phyloP scores from a whole-genome alignment of 2,329 filamentous ascomycete species.

The Apiospora saccharicola region DNA sequence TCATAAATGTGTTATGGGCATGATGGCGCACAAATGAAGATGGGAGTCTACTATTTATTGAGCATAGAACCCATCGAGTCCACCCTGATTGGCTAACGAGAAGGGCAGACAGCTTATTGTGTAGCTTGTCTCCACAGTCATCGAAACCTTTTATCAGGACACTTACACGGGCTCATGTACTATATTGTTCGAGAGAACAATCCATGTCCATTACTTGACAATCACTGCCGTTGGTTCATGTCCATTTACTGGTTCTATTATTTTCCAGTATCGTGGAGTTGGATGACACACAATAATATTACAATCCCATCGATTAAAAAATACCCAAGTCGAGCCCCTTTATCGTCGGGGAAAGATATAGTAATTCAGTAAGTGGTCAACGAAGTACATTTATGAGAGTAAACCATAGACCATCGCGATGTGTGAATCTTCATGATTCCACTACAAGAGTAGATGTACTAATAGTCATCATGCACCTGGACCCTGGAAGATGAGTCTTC shows the following conservation, averaged over 20 bases:
- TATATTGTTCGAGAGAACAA: not conserved
- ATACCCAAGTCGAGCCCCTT: not conserved
- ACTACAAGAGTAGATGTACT: not conserved
- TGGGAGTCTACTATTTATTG: not conserved
- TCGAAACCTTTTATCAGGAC: not conserved
- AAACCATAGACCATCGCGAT: too few species aligned
- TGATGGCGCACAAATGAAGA: slow-evolving; percentile 8
- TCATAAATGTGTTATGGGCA: not conserved
- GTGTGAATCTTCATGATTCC: too few species aligned
- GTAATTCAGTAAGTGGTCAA: not conserved
- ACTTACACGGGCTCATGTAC: not conserved
- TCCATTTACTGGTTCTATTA: not conserved
- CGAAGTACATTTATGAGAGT: not conserved
- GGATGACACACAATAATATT: not conserved
- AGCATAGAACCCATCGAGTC: not conserved
- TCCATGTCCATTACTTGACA: not conserved
- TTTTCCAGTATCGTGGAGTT: not conserved
- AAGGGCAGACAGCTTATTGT: slow-evolving; percentile 6
- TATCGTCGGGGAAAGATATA: not conserved
- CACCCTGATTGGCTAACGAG: not conserved
- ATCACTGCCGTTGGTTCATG: not conserved
- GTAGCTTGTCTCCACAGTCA: not conserved
- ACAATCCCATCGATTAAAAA: too few species aligned
- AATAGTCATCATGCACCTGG: not conserved
- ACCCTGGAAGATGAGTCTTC: not conserved